phyloP scores from a whole-genome alignment of 1,284 basidiomycete genomes.

The Ceratobasidium sp. region DNA sequence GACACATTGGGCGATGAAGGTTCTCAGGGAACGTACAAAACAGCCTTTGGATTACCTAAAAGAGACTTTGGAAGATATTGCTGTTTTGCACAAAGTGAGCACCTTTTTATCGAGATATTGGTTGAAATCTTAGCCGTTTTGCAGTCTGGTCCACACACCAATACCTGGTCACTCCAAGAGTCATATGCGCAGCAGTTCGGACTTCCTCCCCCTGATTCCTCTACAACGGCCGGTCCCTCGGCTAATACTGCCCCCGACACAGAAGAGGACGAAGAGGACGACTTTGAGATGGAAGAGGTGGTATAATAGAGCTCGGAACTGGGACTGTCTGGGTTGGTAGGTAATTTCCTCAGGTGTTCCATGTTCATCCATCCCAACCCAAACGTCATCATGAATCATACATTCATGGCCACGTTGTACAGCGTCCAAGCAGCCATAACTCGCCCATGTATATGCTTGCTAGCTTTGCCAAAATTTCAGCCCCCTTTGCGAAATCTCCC shows the following conservation, averaged over 20 bases:
- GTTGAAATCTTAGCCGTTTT: not conserved
- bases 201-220: conserved; percentile 14
- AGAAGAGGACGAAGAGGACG: conserved; percentile 43
- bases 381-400: too few relatives aligned
- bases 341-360: not conserved
- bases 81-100: conserved; percentile 74
- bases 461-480: not conserved
- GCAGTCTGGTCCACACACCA: conserved; percentile 33
- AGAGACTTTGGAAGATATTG: conserved; percentile 85
- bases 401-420: not conserved
- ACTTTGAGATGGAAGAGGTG: conserved; percentile 45
- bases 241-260: conserved; percentile 4
- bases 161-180: conserved; percentile 37
- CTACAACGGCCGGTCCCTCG: not conserved
- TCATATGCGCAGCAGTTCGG: conserved; percentile 41
- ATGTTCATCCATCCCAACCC: not conserved
- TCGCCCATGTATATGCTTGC: not conserved
- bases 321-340: not conserved
- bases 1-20: conserved; percentile 85
- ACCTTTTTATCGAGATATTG: conserved; percentile 54
- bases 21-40: conserved; percentile 81
- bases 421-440: not conserved
- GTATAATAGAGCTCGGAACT: not conserved
- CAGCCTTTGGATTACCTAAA: conserved; percentile 94
- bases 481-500: not conserved